Conservation (phyloP, 1,139 yeast genomes). For the Blastobotrys malaysiensis region DNA sequence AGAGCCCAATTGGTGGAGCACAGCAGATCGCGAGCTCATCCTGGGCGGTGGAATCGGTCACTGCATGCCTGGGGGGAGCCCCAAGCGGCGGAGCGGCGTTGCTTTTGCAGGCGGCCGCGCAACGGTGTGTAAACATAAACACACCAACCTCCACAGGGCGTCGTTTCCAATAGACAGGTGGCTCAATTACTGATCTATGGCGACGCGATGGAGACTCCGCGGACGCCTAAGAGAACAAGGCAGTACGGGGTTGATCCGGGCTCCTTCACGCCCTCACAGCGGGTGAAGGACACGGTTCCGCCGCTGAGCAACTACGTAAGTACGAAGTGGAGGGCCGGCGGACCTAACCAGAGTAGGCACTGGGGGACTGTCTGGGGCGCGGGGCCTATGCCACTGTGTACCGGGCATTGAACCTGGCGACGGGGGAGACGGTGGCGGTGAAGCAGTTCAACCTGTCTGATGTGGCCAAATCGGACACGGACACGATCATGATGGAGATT, state of each 20-base stretch:
- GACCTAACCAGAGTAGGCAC: constrained; percentile 23
- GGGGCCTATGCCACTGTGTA: constrained; percentile 81
- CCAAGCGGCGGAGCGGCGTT: neutral
- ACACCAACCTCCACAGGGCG: neutral
- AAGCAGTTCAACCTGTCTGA: constrained; percentile 65
- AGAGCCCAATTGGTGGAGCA: too few species aligned
- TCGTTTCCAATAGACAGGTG: neutral
- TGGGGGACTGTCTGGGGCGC: constrained; percentile 59
- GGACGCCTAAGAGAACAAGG: neutral
- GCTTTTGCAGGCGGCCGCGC: neutral
- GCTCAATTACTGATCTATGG: neutral
- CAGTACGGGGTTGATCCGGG: constrained; percentile 11
- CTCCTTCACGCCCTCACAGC: constrained; percentile 21
- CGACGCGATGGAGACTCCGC: neutral
- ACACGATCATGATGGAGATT: constrained; percentile 39
- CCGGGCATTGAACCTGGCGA: constrained; percentile 56
- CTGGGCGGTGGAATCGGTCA: too few species aligned
- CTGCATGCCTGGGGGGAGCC: too few species aligned
- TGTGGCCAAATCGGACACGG: constrained; percentile 32
- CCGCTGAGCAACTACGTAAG: constrained; percentile 19
- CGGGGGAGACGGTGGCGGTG: constrained; percentile 73
- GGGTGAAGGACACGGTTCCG: constrained; percentile 14
- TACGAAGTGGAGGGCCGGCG: neutral
- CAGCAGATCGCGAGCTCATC: too few species aligned
- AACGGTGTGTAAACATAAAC: neutral